These are phyloP conservation scores for Schizosaccharomyces osmophilus DNA, from an alignment of 805 yeast genomes.

Conservation along the genomic window DNA sequence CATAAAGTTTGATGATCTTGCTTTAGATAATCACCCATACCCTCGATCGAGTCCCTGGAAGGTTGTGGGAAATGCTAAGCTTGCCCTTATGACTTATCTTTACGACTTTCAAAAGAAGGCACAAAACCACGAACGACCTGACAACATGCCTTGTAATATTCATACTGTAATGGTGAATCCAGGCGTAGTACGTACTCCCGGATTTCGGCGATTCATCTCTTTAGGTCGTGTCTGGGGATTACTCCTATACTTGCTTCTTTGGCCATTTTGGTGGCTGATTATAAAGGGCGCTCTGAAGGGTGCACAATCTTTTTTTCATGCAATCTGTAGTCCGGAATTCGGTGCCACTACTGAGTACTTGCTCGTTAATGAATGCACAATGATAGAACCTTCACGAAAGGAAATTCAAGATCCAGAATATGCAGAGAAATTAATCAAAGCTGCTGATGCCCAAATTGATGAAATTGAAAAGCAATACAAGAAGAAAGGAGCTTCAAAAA, in stretches of 20 bases:
- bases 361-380: background rate
- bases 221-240: constrained; percentile 45
- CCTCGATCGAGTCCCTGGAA: constrained; percentile 43
- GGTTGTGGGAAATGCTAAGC: constrained; percentile 60
- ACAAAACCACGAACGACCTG: constrained; percentile 35
- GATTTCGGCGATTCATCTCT: constrained; percentile 53
- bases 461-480: background rate
- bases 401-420: background rate
- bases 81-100: constrained; percentile 52
- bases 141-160: constrained; percentile 40
- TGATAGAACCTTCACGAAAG: background rate
- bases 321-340: constrained; percentile 40
- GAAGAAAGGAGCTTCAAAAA: background rate
- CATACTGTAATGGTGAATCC: constrained; percentile 65
- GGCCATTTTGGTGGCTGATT: constrained; percentile 66
- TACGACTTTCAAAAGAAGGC: constrained; percentile 50
- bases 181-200: constrained; percentile 72
- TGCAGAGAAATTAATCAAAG: background rate
- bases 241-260: constrained; percentile 36
- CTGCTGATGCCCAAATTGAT: background rate
- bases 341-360: background rate
- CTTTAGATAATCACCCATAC: constrained; percentile 38
- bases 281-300: constrained; percentile 58
- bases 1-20: constrained; percentile 29
- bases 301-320: constrained; percentile 49